Conservation (phyloP, 345 rosid species). For the Salix suchowensis region DNA sequence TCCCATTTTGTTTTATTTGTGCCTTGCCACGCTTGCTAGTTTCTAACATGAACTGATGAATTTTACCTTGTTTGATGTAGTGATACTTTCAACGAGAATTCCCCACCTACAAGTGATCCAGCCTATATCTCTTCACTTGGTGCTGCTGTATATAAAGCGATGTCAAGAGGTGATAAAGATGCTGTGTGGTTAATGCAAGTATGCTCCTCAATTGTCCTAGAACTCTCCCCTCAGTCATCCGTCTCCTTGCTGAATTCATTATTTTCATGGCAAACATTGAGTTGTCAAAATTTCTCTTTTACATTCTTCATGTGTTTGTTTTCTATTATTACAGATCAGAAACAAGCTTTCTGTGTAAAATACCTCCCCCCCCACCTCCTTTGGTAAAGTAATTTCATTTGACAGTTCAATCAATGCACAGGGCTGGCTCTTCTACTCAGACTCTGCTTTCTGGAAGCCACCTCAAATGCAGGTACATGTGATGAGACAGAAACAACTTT, state of each 20-base stretch:
- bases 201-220: conserved; percentile 24
- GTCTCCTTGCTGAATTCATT: background rate
- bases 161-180: conserved; percentile 77
- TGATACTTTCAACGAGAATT: conserved; percentile 91
- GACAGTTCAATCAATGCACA: conserved; percentile 27
- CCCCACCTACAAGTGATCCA: conserved; percentile 82
- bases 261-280: background rate
- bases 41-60: conserved; percentile 11
- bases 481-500: background rate
- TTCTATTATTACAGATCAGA: no score
- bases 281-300: background rate
- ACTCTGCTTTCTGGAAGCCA: conserved; percentile 80
- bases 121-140: conserved; percentile 74
- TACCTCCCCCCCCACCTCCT: background rate
- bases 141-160: conserved; percentile 84
- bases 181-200: conserved; percentile 99
- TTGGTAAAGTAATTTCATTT: background rate
- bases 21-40: conserved; percentile 3
- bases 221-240: background rate
- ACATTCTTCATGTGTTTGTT: background rate
- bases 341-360: background rate
- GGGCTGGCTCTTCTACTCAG: conserved; percentile 96
- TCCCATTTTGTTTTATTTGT: background rate
- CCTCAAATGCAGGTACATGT: conserved; percentile 78
- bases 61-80: conserved; percentile 37